A percentile compares a stretch with the other conserved stretches of the same genome.
Conservation (phyloP, 305 asterid genomes). For the Euphrasia arctica region DNA sequence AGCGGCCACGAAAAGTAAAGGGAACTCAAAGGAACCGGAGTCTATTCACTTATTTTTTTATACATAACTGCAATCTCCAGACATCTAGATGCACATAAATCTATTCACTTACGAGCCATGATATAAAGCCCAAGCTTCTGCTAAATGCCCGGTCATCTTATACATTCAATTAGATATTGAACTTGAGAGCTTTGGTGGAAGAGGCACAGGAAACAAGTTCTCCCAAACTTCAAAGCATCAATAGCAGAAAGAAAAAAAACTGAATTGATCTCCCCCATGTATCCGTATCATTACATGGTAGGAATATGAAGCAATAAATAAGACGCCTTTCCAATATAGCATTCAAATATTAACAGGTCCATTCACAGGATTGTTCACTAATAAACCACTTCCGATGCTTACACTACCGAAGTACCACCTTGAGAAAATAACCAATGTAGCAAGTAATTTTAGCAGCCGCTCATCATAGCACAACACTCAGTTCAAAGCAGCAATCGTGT, state of each 20-base stretch:
- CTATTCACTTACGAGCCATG: conserved; percentile 36
- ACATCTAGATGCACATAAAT: conserved; percentile 32
- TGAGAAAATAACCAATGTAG: conserved; percentile 26
- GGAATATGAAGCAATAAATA: conserved; percentile 33
- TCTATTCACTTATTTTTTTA: conserved; percentile 20
- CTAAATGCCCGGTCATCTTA: conserved; percentile 42
- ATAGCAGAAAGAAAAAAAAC: conserved; percentile 39
- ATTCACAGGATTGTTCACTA: conserved; percentile 29
- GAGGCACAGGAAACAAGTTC: conserved; percentile 46
- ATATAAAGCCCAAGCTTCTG: conserved; percentile 35
- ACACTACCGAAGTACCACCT: conserved; percentile 27
- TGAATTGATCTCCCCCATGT: conserved; percentile 38
- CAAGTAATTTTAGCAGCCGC: conserved; percentile 26
- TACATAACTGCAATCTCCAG: conserved; percentile 23
- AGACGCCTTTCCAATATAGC: conserved; percentile 31
- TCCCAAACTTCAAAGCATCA: conserved; percentile 41
- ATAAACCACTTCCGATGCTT: conserved; percentile 28
- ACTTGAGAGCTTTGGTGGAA: conserved; percentile 45
- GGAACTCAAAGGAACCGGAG: conserved; percentile 20
- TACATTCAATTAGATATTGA: conserved; percentile 39
- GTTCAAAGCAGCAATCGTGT: conserved; percentile 28
- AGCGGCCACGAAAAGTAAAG: conserved; percentile 15
- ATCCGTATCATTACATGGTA: conserved; percentile 29
- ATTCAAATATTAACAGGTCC: conserved; percentile 30
- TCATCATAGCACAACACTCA: conserved; percentile 31